Percentiles rank a stretch among this genome's conserved stretches.
phyloP scores from a whole-genome alignment of 148 eudicot genomes.

The Polygonum maritimum region DNA sequence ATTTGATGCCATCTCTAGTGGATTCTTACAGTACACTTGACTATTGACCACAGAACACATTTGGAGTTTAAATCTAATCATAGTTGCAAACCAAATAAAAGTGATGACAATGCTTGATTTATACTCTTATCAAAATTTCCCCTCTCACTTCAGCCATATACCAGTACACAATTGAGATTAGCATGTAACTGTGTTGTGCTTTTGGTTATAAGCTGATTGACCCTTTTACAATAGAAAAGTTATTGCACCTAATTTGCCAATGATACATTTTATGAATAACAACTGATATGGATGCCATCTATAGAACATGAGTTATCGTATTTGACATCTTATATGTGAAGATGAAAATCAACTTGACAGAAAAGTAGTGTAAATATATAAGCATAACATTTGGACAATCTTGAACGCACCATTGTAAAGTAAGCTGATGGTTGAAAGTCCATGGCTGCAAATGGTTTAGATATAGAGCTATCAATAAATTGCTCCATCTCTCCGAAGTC shows the following conservation, averaged over 20 bases:
- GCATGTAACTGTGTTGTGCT: not conserved
- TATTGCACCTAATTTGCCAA: not conserved
- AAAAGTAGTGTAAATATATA: not conserved
- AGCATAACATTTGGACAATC: not conserved
- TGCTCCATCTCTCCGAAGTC: conserved; percentile 63
- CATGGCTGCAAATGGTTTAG: conserved; percentile 22
- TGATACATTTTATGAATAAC: not conserved
- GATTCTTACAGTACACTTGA: not conserved
- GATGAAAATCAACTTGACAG: not conserved
- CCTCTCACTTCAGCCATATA: not conserved
- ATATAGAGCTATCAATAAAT: conserved; percentile 31
- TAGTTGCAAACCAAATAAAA: not conserved
- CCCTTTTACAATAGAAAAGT: not conserved
- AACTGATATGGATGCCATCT: not conserved
- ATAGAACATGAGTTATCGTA: too few relatives aligned
- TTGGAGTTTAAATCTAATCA: not conserved
- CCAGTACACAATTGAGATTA: not conserved
- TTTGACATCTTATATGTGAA: not conserved
- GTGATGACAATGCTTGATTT: too few relatives aligned
- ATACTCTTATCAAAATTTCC: not conserved
- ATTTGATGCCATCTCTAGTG: too few relatives aligned
- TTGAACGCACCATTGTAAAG: conserved; percentile 51
- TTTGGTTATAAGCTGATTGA: not conserved
- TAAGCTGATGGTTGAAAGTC: conserved; percentile 55
- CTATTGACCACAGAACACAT: not conserved